These are phyloP conservation scores for Rehmannia glutinosa DNA, from an alignment of 257 asterid genomes.

Conservation along the genomic window DNA sequence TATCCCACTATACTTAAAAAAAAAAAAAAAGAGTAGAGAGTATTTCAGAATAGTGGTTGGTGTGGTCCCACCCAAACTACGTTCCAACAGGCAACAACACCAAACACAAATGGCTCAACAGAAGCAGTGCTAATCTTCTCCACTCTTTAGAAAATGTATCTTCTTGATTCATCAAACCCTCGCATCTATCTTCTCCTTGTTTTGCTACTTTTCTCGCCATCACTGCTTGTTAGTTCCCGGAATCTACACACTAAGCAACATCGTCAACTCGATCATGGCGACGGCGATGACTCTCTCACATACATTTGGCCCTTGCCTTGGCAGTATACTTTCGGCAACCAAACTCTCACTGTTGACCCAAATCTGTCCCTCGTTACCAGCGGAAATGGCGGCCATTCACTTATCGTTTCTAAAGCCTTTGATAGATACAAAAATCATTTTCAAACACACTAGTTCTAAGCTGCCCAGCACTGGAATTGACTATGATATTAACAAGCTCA, in stretches of 20 bases:
- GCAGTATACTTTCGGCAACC: conserved; percentile 65
- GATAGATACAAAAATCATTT: conserved; percentile 62
- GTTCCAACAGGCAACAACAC: neutral
- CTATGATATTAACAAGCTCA: conserved; percentile 52
- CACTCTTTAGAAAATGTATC: conserved; percentile 18
- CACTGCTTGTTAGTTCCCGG: conserved; percentile 35
- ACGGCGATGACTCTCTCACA: conserved; percentile 36
- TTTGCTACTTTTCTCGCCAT: conserved; percentile 23
- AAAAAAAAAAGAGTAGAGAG: too few relatives aligned
- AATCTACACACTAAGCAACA: conserved; percentile 26
- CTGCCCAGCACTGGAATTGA: conserved; percentile 23
- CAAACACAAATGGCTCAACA: too few relatives aligned
- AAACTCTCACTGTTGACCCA: conserved; percentile 78
- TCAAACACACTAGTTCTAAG: conserved; percentile 37
- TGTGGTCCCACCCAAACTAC: neutral
- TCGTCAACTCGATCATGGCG: conserved; percentile 22
- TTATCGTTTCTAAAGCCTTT: conserved; percentile 56
- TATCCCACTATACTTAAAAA: too few relatives aligned
- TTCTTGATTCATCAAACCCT: conserved; percentile 20
- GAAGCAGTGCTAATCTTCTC: too few relatives aligned
- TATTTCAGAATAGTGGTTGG: neutral
- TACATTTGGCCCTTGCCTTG: conserved; percentile 84
- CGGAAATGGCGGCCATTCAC: conserved; percentile 52
- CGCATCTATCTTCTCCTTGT: conserved; percentile 13
- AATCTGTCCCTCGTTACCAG: conserved; percentile 43